These are phyloP conservation scores for Daldinia childiae DNA, from an alignment of 495 filamentous ascomycete species.

Conservation along the genomic window DNA sequence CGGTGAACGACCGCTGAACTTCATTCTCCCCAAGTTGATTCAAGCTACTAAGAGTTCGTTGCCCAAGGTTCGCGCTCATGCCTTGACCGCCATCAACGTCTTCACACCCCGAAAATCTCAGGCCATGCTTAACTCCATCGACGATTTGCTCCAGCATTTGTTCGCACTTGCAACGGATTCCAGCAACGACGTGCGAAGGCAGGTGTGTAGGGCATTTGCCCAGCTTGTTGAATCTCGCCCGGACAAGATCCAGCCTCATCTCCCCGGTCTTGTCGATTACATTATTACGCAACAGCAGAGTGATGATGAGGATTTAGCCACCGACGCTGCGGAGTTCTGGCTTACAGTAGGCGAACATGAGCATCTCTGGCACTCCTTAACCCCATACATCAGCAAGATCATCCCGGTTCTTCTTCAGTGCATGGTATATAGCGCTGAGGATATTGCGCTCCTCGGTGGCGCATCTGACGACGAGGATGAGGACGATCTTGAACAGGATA, in stretches of 20 bases:
- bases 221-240: conserved; percentile 90
- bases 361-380: conserved; percentile 74
- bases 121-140: conserved; percentile 77
- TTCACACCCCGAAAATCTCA: conserved; percentile 86
- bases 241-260: conserved; percentile 87
- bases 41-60: conserved; percentile 80
- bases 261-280: conserved; percentile 90
- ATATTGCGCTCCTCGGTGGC: conserved; percentile 82
- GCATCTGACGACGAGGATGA: conserved; percentile 90
- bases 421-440: conserved; percentile 97
- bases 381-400: conserved; percentile 82
- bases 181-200: conserved; percentile 80
- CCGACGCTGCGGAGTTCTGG: conserved; percentile 98
- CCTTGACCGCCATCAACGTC: conserved; percentile 86
- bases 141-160: conserved; percentile 79
- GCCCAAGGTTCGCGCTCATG: conserved; percentile 77
- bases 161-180: conserved; percentile 81
- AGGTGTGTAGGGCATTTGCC: conserved; percentile 93
- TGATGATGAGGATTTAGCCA: conserved; percentile 88
- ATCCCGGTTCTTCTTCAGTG: conserved; percentile 90
- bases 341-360: conserved; percentile 90
- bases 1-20: conserved; percentile 83
- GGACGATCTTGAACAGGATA: conserved; percentile 89
- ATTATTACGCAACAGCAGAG: conserved; percentile 89
- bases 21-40: conserved; percentile 91